Evolutionary conservation across 116 monocot species (phyloP).

Genomic region (Cymodocea nodosa): DNA sequence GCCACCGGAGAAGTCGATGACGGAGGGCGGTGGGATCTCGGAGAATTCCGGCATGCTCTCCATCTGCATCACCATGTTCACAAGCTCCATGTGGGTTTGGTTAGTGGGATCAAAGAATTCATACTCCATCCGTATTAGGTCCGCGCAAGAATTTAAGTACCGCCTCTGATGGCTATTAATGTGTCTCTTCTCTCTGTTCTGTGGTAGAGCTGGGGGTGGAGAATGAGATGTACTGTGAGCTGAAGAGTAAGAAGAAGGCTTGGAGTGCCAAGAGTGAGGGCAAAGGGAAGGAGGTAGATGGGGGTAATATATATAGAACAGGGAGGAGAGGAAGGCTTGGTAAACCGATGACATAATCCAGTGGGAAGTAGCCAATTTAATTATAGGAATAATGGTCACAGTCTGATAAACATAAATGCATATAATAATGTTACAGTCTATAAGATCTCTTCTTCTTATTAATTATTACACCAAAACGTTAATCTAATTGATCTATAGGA

Average conservation of each 20-base stretch:
- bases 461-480: too few relatives aligned
- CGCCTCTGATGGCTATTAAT: too few relatives aligned
- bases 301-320: neutral
- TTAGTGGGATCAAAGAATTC: constrained; percentile 5
- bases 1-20: constrained; percentile 1
- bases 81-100: constrained; percentile 26
- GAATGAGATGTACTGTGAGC: too few relatives aligned
- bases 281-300: neutral
- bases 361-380: neutral
- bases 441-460: neutral
- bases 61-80: constrained; percentile 29
- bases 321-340: neutral
- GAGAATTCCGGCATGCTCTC: constrained; percentile 16
- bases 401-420: constrained; percentile 2
- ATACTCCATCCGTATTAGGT: neutral
- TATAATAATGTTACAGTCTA: neutral
- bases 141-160: too few relatives aligned
- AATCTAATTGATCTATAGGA: too few relatives aligned
- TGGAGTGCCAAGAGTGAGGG: neutral
- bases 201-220: too few relatives aligned
- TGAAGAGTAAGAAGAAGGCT: too few relatives aligned
- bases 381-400: constrained; percentile 5
- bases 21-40: neutral
- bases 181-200: too few relatives aligned
- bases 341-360: constrained; percentile 1